A percentile compares a stretch with the other conserved stretches of the same genome.
Conservation (phyloP, 148 eudicot genomes). For the Rhododendron williamsianum region DNA sequence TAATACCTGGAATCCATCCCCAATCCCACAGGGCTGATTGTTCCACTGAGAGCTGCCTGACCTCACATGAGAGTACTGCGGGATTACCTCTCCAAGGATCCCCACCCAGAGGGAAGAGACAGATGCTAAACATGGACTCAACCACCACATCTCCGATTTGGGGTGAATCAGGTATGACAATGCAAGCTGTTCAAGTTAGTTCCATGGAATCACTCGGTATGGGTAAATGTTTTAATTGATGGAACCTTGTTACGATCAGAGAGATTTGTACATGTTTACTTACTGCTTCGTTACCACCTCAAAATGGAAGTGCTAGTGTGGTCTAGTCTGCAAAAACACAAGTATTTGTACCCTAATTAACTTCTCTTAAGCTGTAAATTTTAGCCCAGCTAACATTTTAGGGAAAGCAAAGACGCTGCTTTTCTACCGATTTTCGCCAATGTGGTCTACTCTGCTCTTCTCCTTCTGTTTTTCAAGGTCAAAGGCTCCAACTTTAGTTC, state of each 20-base stretch:
- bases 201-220: conserved; percentile 21
- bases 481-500: not conserved
- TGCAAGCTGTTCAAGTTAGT: conserved; percentile 17
- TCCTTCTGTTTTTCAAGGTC: not conserved
- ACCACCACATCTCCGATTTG: conserved; percentile 19
- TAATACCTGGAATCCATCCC: conserved; percentile 22
- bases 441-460: not conserved
- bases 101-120: conserved; percentile 20
- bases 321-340: not conserved
- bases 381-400: not conserved
- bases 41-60: conserved; percentile 46
- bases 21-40: conserved; percentile 32
- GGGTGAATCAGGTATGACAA: conserved; percentile 22
- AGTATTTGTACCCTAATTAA: not conserved
- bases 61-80: conserved; percentile 28
- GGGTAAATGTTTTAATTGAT: not conserved
- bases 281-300: not conserved
- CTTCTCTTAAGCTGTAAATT: conserved; percentile 12
- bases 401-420: not conserved
- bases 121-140: conserved; percentile 18
- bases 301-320: not conserved
- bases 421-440: not conserved
- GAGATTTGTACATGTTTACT: not conserved
- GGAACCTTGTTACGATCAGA: not conserved
- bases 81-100: conserved; percentile 21